These are phyloP conservation scores for Lipomyces mesembrius DNA, from an alignment of 805 yeast genomes.

Conservation along the genomic window DNA sequence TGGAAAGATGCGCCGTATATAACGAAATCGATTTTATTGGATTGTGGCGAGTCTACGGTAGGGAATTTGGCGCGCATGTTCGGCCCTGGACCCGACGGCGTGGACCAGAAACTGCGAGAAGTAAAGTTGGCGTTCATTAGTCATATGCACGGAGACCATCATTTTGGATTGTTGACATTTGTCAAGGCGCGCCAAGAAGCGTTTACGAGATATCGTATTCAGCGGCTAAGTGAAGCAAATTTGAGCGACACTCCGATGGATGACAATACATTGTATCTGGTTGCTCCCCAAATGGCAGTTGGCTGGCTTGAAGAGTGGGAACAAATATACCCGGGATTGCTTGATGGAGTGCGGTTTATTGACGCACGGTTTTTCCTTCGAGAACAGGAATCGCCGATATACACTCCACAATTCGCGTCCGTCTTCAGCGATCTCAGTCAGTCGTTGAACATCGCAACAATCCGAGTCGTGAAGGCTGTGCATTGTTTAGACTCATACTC, in stretches of 20 bases:
- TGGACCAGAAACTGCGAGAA: slow-evolving; percentile 58
- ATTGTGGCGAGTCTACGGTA: slow-evolving; percentile 94
- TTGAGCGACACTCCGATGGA: slow-evolving; percentile 44
- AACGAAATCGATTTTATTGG: slow-evolving; percentile 59
- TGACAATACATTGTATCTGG: slow-evolving; percentile 55
- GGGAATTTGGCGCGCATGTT: slow-evolving; percentile 71
- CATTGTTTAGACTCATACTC: slow-evolving; percentile 88
- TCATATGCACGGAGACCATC: slow-evolving; percentile 97
- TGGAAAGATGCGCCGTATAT: slow-evolving; percentile 10
- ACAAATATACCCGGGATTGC: slow-evolving; percentile 46
- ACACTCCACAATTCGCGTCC: background rate
- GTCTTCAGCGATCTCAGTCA: slow-evolving; percentile 39
- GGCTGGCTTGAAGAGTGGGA: slow-evolving; percentile 74
- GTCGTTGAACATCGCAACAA: slow-evolving; percentile 43
- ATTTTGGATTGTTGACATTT: slow-evolving; percentile 76
- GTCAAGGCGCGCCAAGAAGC: slow-evolving; percentile 63
- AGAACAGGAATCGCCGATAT: background rate
- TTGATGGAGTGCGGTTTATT: slow-evolving; percentile 16
- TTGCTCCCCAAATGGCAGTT: slow-evolving; percentile 76
- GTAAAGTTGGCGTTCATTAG: slow-evolving; percentile 70
- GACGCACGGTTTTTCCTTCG: slow-evolving; percentile 5
- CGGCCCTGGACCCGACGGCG: slow-evolving; percentile 48
- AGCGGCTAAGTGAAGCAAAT: slow-evolving; percentile 46
- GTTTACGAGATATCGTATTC: slow-evolving; percentile 16
- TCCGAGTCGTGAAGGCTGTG: slow-evolving; percentile 72